Conservation (phyloP, 495 filamentous ascomycete genomes). For the Daldinia decipiens region DNA sequence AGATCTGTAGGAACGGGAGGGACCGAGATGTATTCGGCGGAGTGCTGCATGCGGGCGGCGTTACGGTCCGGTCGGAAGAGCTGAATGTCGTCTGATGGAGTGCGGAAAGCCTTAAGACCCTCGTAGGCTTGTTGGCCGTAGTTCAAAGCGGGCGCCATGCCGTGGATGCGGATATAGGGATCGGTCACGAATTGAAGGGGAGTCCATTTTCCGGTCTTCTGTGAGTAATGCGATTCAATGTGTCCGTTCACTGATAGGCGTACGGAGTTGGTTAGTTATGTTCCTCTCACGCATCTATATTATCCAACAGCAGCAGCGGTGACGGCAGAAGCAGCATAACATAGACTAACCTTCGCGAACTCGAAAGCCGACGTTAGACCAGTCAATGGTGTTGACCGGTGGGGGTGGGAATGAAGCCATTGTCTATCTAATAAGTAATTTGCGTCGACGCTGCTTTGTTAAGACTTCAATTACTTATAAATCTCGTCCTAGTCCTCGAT, state of each 20-base stretch:
- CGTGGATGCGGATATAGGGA: constrained; percentile 84
- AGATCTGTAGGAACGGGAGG: constrained; percentile 76
- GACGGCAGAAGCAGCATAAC: background rate
- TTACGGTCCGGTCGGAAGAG: constrained; percentile 86
- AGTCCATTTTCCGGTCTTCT: constrained; percentile 77
- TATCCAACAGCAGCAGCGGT: background rate
- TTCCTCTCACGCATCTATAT: background rate
- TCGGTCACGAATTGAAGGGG: constrained; percentile 75
- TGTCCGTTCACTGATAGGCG: constrained; percentile 73
- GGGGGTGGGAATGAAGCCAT: constrained; percentile 78
- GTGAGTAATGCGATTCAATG: constrained; percentile 76
- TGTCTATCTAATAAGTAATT: constrained; percentile 1
- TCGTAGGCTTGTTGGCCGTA: constrained; percentile 96
- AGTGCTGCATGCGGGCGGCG: constrained; percentile 81
- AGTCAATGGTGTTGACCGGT: constrained; percentile 86
- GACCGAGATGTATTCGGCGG: constrained; percentile 79
- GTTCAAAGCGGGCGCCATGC: constrained; percentile 89
- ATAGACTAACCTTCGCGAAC: constrained; percentile 79
- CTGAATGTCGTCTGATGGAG: constrained; percentile 69
- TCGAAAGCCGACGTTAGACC: constrained; percentile 89
- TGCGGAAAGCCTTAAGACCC: constrained; percentile 90
- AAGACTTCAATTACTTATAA: background rate
- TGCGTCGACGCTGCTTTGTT: background rate
- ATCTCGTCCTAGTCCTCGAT: background rate
- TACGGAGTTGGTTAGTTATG: constrained; percentile 18